These are phyloP conservation scores for Huntiella abstrusa DNA, from an alignment of 2,329 filamentous ascomycete species.

Conservation along the genomic window DNA sequence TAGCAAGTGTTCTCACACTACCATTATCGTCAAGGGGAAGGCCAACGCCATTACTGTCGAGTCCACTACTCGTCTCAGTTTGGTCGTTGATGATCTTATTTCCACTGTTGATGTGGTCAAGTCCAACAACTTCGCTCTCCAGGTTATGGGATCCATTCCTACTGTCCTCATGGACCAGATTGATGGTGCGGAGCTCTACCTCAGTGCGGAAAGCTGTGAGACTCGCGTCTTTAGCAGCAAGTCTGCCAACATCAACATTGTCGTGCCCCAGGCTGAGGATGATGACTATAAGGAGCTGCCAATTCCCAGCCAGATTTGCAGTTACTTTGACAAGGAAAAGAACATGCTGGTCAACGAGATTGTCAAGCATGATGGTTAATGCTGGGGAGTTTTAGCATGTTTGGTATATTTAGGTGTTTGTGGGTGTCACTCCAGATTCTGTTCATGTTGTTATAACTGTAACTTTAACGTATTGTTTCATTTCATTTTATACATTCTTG, in stretches of 20 bases:
- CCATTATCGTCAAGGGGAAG: slow-evolving; percentile 78
- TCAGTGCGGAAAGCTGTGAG: slow-evolving; percentile 56
- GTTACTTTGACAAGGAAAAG: slow-evolving; percentile 49
- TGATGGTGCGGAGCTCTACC: slow-evolving; percentile 73
- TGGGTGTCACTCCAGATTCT: background rate
- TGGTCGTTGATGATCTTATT: slow-evolving; percentile 77
- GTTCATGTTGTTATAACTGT: background rate
- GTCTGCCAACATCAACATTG: slow-evolving; percentile 70
- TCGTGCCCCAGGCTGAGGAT: slow-evolving; percentile 44
- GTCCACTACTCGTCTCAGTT: slow-evolving; percentile 65
- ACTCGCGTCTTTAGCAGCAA: slow-evolving; percentile 85
- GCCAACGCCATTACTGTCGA: slow-evolving; percentile 94
- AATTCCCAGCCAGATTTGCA: slow-evolving; percentile 75
- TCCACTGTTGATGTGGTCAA: slow-evolving; percentile 92
- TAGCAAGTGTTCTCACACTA: slow-evolving; percentile 77
- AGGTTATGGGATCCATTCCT: slow-evolving; percentile 70
- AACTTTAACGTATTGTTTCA: background rate
- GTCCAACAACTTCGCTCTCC: slow-evolving; percentile 81
- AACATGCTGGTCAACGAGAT: slow-evolving; percentile 78
- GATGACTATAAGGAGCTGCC: slow-evolving; percentile 78
- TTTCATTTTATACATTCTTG: background rate
- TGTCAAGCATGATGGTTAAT: slow-evolving; percentile 73
- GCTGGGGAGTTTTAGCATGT: background rate
- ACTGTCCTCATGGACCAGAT: slow-evolving; percentile 86
- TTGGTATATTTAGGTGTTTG: background rate